These are phyloP conservation scores for Scheffersomyces cryptocercus DNA, from an alignment of 1,139 yeast genomes.

Conservation along the genomic window DNA sequence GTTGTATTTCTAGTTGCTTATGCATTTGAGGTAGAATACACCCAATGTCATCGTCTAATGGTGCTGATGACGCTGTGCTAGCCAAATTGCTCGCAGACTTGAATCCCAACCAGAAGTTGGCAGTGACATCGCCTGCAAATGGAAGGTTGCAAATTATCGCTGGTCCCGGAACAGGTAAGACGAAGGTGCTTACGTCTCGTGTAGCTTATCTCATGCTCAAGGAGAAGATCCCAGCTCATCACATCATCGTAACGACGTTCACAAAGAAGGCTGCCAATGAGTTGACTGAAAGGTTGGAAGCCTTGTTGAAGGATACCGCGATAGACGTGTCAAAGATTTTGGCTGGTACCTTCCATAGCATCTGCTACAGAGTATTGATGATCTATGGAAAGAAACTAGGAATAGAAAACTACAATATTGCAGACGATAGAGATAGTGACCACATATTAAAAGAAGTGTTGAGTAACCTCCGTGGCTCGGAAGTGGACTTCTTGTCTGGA, in stretches of 20 bases:
- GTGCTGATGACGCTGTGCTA: neutral
- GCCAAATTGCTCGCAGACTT: slow-evolving; percentile 23
- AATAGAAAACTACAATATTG: slow-evolving; percentile 52
- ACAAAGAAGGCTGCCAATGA: slow-evolving; percentile 90
- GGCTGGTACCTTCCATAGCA: slow-evolving; percentile 87
- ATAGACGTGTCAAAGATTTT: slow-evolving; percentile 47
- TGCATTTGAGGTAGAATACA: no score
- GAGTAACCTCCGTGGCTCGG: slow-evolving; percentile 31
- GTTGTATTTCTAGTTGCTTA: no score
- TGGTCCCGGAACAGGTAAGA: slow-evolving; percentile 91
- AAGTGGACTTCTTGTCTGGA: slow-evolving; percentile 24
- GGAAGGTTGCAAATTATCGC: slow-evolving; percentile 77
- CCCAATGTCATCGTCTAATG: no score
- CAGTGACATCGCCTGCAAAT: slow-evolving; percentile 56
- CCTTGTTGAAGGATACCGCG: slow-evolving; percentile 36
- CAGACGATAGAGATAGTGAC: slow-evolving; percentile 65
- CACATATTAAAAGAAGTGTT: slow-evolving; percentile 49
- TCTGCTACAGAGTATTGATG: slow-evolving; percentile 63
- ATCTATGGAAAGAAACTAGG: slow-evolving; percentile 57
- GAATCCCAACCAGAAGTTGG: slow-evolving; percentile 59
- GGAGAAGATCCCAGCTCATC: slow-evolving; percentile 53
- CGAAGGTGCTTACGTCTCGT: slow-evolving; percentile 75
- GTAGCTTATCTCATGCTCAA: slow-evolving; percentile 67
- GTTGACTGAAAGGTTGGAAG: slow-evolving; percentile 61
- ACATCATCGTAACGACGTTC: slow-evolving; percentile 82